Evolutionary conservation across 1,284 basidiomycete genomes (phyloP).

Genomic region (Afroboletus lepidellus): DNA sequence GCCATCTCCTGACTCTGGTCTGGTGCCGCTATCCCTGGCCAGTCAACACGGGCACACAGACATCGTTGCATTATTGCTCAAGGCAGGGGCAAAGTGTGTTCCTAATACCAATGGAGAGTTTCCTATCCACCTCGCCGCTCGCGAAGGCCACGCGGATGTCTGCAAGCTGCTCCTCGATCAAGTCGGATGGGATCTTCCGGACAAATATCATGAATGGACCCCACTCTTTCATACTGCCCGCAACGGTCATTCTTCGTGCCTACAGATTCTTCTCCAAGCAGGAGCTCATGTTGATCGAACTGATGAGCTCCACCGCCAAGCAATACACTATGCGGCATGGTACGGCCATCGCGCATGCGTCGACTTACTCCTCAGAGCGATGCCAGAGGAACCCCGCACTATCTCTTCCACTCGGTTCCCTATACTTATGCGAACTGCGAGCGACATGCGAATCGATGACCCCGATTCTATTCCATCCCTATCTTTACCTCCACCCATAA

Average conservation of each 20-base stretch:
- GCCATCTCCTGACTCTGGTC: slow-evolving; percentile 55
- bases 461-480: slow-evolving; percentile 91
- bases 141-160: slow-evolving; percentile 86
- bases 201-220: slow-evolving; percentile 99
- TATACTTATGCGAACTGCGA: slow-evolving; percentile 16
- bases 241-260: slow-evolving; percentile 79
- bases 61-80: slow-evolving; percentile 68
- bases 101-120: slow-evolving; percentile 95
- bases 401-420: slow-evolving; percentile 12
- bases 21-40: slow-evolving; percentile 89
- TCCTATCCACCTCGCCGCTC: slow-evolving; percentile 97
- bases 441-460: slow-evolving; percentile 44
- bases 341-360: slow-evolving; percentile 88
- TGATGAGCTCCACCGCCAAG: slow-evolving; percentile 86
- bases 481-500: slow-evolving; percentile 95
- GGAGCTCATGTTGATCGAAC: slow-evolving; percentile 72
- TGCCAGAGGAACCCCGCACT: slow-evolving; percentile 23
- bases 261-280: slow-evolving; percentile 76
- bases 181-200: slow-evolving; percentile 84
- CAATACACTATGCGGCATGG: slow-evolving; percentile 97
- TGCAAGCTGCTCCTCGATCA: slow-evolving; percentile 75
- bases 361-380: slow-evolving; percentile 63
- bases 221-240: slow-evolving; percentile 95
- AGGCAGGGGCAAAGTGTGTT: slow-evolving; percentile 74
- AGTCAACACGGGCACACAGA: slow-evolving; percentile 88